phyloP scores from a whole-genome alignment of 108 stramenopile genomes.

The Cyclostephanos invisitatus region DNA sequence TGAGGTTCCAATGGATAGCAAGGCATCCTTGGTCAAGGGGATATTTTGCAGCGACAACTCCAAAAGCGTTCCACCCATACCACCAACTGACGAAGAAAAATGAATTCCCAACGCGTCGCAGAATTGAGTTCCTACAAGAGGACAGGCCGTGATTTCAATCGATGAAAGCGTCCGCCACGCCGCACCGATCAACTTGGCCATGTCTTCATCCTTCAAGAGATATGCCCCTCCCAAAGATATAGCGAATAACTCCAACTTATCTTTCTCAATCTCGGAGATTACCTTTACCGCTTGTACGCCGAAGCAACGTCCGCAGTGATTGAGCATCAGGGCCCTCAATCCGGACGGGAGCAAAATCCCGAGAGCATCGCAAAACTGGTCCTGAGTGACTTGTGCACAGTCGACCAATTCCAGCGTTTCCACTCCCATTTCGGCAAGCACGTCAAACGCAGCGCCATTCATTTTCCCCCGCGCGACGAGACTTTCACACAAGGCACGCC shows the following conservation, averaged over 20 bases:
- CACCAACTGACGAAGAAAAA: conserved; percentile 22
- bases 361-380: conserved; percentile 46
- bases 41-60: conserved; percentile 76
- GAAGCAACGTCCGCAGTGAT: conserved; percentile 79
- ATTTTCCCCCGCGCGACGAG: conserved; percentile 64
- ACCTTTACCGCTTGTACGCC: conserved; percentile 60
- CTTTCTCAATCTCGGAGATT: conserved; percentile 31
- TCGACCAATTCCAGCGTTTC: conserved; percentile 77
- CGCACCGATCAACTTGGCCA: conserved; percentile 56
- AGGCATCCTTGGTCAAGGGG: conserved; percentile 41
- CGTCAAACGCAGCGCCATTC: conserved; percentile 73
- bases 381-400: conserved; percentile 72
- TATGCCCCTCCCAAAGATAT: conserved; percentile 80
- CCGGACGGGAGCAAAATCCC: conserved; percentile 46
- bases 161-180: conserved; percentile 59
- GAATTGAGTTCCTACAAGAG: conserved; percentile 58
- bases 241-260: conserved; percentile 52
- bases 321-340: conserved; percentile 59
- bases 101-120: conserved; percentile 49
- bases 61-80: conserved; percentile 33
- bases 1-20: conserved; percentile 45
- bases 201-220: conserved; percentile 67
- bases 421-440: conserved; percentile 64
- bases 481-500: conserved; percentile 59
- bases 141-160: conserved; percentile 74